These are phyloP conservation scores for Boletus barrowsii DNA, from an alignment of 768 basidiomycete genomes.

Conservation along the genomic window DNA sequence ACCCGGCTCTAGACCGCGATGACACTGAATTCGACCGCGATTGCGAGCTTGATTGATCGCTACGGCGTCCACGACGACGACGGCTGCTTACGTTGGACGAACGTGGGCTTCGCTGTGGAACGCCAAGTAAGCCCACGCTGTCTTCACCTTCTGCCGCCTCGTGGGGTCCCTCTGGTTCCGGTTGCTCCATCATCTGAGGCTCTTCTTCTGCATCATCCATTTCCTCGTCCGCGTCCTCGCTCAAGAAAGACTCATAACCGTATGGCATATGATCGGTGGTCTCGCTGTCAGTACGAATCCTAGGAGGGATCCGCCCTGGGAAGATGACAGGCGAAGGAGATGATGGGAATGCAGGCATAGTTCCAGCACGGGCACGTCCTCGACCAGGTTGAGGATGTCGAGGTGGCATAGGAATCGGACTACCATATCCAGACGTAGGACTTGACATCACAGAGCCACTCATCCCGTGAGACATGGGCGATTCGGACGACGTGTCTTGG, in stretches of 20 bases:
- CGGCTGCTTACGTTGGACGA: constrained; percentile 37
- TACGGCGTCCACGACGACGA: constrained; percentile 31
- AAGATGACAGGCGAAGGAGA: constrained; percentile 37
- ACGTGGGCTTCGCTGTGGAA: constrained; percentile 50
- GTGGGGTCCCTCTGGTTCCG: constrained; percentile 50
- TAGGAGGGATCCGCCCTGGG: constrained; percentile 23
- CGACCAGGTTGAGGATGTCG: constrained; percentile 41
- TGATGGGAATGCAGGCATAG: constrained; percentile 35
- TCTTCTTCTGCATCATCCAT: constrained; percentile 33
- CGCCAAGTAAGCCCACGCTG: constrained; percentile 52
- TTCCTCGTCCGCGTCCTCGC: constrained; percentile 34
- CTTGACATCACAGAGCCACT: constrained; percentile 38
- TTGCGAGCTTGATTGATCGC: constrained; percentile 37
- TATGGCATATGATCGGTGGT: constrained; percentile 24
- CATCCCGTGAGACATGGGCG: constrained; percentile 45
- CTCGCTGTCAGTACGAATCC: constrained; percentile 31
- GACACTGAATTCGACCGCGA: constrained; percentile 28
- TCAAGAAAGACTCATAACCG: constrained; percentile 31
- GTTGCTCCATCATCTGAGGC: constrained; percentile 38
- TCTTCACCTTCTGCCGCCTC: constrained; percentile 66
- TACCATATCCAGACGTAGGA: constrained; percentile 32
- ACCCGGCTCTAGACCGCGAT: constrained; percentile 44
- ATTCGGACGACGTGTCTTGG: constrained; percentile 53
- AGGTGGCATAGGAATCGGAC: constrained; percentile 48
- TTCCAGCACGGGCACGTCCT: constrained; percentile 38